Percentiles rank a stretch among this genome's conserved stretches.
Evolutionary conservation across 1,284 basidiomycete genomes (phyloP).

Genomic region (Puccinia horiana): DNA sequence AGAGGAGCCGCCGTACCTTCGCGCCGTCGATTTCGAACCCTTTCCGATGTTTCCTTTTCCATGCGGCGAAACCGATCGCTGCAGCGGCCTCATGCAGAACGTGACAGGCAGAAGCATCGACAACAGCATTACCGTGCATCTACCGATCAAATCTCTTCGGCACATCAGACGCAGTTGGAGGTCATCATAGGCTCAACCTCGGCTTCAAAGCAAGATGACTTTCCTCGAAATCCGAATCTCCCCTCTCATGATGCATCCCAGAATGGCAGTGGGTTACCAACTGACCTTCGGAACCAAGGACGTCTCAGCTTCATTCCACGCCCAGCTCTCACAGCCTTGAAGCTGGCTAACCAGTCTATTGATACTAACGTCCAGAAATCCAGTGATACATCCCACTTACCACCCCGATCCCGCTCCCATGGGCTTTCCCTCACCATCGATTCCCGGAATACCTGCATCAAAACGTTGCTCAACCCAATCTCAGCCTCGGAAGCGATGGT

Average conservation of each 20-base stretch:
- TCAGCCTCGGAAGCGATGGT: background rate
- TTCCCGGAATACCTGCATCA: background rate
- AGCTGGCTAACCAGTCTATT: background rate
- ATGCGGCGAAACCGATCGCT: background rate
- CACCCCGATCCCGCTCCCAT: background rate
- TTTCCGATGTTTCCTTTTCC: slow-evolving; percentile 1
- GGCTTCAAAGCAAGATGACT: background rate
- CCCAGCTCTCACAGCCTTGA: background rate
- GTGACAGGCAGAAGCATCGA: background rate
- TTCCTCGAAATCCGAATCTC: background rate
- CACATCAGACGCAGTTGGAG: background rate
- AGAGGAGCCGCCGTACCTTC: background rate
- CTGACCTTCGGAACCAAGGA: background rate
- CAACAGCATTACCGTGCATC: background rate
- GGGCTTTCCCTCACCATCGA: background rate
- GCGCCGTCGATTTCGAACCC: background rate
- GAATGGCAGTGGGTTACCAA: background rate
- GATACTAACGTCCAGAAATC: background rate
- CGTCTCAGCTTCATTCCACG: background rate
- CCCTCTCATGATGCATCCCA: background rate
- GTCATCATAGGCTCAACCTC: background rate
- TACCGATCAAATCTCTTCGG: background rate
- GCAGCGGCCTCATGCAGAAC: background rate
- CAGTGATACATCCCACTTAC: background rate
- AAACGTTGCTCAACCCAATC: background rate